Evolutionary conservation across 345 rosid genomes (phyloP), one percentile per base, ranked within the genome.

Genomic region (Passiflora organensis): DNA sequence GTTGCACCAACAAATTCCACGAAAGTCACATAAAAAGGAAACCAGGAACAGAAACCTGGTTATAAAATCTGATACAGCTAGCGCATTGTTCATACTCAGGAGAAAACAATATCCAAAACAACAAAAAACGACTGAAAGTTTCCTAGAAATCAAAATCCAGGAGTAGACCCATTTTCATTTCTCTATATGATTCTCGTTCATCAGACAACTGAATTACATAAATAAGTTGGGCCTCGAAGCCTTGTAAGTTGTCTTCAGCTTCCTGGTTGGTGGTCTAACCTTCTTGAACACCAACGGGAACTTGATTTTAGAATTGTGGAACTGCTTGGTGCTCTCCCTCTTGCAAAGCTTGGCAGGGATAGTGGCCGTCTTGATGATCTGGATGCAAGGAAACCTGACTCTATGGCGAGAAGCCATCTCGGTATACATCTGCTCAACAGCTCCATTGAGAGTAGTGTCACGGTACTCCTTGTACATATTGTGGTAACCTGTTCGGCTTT

Each of bases 371-470:
- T 82, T 82, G 21, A 84, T 82, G 54, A 84, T 79, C 70, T 84
- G 83, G 22, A 78, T 81, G 60, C 82, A 82, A 3, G 83, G 87
- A 63, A 74, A 82, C 59, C 82, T 76, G n/a, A 79, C 84, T 34
- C 84, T 74, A 68, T 82, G 84, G 12, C 84, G 74, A 19, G 84
- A 82, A 1, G 87, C 84, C 87, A 82, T 79, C 68, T 82, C 82
- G 0, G 43, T 79, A 79, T 79, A 79, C 82, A 82, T 82, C 28
- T 82, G 84, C 48, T 82, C 87, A 13, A 82, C 84, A 6, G 74
- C 80, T 14, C 84, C 87, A 38, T 82, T 79, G 36, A 82, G 52
- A 1, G 84, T 76, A 0, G 82, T 76, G 63, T 79, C 87, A 10
- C 80, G 61, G 58, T 43, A 82, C 49, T 82, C 84, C 78, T 83